These are phyloP conservation scores for Daldinia loculata DNA, from an alignment of 495 filamentous ascomycete species.

Conservation along the genomic window DNA sequence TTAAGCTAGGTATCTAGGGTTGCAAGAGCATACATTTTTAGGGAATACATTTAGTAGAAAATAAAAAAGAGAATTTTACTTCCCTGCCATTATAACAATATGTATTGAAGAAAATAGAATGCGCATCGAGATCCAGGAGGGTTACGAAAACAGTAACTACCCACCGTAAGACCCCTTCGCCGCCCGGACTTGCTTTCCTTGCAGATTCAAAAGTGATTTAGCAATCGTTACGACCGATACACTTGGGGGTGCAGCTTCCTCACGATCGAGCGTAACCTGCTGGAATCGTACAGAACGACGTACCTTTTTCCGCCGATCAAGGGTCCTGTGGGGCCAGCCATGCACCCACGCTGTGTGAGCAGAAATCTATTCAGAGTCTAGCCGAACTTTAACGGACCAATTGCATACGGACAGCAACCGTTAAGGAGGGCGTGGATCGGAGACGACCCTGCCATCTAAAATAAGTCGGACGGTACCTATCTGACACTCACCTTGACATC, in stretches of 20 bases:
- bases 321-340: slow-evolving; percentile 5
- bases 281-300: slow-evolving; percentile 8
- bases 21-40: not conserved
- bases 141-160: not conserved
- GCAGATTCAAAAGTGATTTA: slow-evolving; percentile 4
- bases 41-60: not conserved
- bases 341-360: not conserved
- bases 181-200: not conserved
- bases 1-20: not conserved
- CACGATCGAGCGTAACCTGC: slow-evolving; percentile 13
- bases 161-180: not conserved
- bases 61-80: not conserved
- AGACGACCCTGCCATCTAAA: not conserved
- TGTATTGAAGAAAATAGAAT: not conserved
- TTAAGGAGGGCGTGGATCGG: not conserved
- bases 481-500: not conserved
- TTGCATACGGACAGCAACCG: not conserved
- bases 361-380: not conserved
- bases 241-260: slow-evolving; percentile 6
- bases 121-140: slow-evolving; percentile 2
- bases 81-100: not conserved
- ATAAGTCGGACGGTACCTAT: not conserved
- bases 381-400: not conserved
- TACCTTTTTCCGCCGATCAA: slow-evolving; percentile 15
- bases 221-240: slow-evolving; percentile 9